Evolutionary conservation across 2,329 filamentous ascomycete species (phyloP).

Genomic region (Paecilomyces dactylethromorphus): DNA sequence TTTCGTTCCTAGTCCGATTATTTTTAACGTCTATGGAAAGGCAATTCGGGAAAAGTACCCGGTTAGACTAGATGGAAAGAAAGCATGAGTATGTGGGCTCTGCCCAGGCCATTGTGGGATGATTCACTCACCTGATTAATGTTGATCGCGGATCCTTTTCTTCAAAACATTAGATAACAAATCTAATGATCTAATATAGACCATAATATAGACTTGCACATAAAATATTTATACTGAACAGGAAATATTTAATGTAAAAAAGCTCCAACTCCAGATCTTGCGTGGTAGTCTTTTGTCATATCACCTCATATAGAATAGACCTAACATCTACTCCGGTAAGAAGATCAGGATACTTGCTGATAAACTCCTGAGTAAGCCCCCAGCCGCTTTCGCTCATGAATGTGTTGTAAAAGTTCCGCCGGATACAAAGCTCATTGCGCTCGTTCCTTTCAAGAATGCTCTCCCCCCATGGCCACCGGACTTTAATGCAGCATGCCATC

Average conservation of each 20-base stretch:
- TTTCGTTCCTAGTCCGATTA: not conserved
- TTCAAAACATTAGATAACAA: not conserved
- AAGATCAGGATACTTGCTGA: conserved; percentile 15
- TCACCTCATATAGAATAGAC: not conserved
- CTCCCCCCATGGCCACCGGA: conserved; percentile 20
- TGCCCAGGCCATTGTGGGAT: not conserved
- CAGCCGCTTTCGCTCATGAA: conserved; percentile 16
- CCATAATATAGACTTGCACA: not conserved
- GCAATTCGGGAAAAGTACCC: not conserved
- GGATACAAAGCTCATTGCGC: conserved; percentile 12
- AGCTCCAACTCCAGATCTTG: not conserved
- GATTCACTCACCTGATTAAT: not conserved
- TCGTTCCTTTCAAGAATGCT: conserved; percentile 15
- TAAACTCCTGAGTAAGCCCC: conserved; percentile 19
- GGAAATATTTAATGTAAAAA: not conserved
- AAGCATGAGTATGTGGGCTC: not conserved
- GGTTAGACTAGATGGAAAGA: not conserved
- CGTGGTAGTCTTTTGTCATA: not conserved
- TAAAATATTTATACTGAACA: not conserved
- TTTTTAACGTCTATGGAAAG: not conserved
- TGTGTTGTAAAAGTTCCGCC: conserved; percentile 10
- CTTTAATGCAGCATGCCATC: conserved; percentile 13
- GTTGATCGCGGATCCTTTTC: not conserved
- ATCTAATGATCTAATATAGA: not conserved
- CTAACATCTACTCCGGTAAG: conserved; percentile 13